phyloP scores from a whole-genome alignment of 805 yeast species.

The Ogataea chonburiensis region DNA sequence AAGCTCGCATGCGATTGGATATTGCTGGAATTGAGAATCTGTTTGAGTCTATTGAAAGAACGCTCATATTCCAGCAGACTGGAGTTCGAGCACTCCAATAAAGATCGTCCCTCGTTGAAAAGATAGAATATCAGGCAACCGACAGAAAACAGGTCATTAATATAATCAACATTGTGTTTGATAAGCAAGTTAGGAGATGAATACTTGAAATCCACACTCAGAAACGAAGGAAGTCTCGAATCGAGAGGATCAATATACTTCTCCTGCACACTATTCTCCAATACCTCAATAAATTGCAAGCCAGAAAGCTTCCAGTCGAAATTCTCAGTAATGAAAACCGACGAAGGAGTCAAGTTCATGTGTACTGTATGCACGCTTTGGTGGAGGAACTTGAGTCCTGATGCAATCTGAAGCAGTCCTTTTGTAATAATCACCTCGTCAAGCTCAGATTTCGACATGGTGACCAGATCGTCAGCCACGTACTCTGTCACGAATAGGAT shows the following conservation, averaged over 20 bases:
- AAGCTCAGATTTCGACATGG: constrained; percentile 43
- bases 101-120: constrained; percentile 47
- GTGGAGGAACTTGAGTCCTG: constrained; percentile 82
- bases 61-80: constrained; percentile 58
- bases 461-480: constrained; percentile 41
- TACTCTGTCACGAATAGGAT: constrained; percentile 84
- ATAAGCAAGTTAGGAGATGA: constrained; percentile 82
- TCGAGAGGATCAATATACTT: constrained; percentile 70
- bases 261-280: constrained; percentile 48
- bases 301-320: constrained; percentile 96
- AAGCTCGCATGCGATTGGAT: constrained; percentile 48
- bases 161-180: constrained; percentile 59
- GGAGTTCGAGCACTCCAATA: constrained; percentile 42
- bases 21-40: constrained; percentile 37
- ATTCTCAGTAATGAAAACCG: constrained; percentile 72
- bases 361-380: constrained; percentile 72
- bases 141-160: constrained; percentile 80
- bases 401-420: constrained; percentile 76
- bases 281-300: constrained; percentile 50
- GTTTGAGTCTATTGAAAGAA: constrained; percentile 39
- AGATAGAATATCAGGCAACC: constrained; percentile 74
- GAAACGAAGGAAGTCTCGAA: constrained; percentile 69
- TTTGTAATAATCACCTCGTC: constrained; percentile 72
- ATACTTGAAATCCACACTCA: constrained; percentile 69
- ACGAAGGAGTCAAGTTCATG: constrained; percentile 71